Conservation (phyloP, 257 asterid species). For the Gardenia jasminoides region DNA sequence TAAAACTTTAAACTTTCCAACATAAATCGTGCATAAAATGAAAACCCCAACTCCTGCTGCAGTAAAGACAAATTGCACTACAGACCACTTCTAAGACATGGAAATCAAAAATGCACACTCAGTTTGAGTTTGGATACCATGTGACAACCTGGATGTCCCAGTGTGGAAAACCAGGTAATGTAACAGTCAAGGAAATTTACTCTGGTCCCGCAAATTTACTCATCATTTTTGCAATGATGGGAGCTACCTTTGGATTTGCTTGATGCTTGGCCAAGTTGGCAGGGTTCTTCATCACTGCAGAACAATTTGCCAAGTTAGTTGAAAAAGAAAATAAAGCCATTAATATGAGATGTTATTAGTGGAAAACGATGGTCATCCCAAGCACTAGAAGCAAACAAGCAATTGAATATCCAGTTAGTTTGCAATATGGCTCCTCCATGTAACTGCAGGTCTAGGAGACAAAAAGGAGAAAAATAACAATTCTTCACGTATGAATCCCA, state of each 20-base stretch:
- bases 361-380: not conserved
- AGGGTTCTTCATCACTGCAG: slow-evolving; percentile 92
- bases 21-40: not conserved
- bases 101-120: not conserved
- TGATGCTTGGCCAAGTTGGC: slow-evolving; percentile 92
- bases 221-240: slow-evolving; percentile 84
- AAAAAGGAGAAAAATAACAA: not conserved
- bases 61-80: not conserved
- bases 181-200: not conserved
- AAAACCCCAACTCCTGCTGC: not conserved
- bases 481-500: not conserved
- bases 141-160: not conserved
- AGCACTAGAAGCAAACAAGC: not conserved
- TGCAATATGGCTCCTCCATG: not conserved
- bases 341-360: not conserved
- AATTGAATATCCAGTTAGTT: not conserved
- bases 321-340: not conserved
- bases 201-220: slow-evolving; percentile 60
- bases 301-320: not conserved
- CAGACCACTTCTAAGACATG: not conserved
- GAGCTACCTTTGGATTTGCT: slow-evolving; percentile 89
- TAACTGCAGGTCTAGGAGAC: not conserved
- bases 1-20: not conserved
- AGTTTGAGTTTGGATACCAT: not conserved
- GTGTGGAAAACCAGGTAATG: not conserved